Base-by-base conservation (phyloP, 352 stramenopile genomes). In the Phytophthora pluvialis region DNA sequence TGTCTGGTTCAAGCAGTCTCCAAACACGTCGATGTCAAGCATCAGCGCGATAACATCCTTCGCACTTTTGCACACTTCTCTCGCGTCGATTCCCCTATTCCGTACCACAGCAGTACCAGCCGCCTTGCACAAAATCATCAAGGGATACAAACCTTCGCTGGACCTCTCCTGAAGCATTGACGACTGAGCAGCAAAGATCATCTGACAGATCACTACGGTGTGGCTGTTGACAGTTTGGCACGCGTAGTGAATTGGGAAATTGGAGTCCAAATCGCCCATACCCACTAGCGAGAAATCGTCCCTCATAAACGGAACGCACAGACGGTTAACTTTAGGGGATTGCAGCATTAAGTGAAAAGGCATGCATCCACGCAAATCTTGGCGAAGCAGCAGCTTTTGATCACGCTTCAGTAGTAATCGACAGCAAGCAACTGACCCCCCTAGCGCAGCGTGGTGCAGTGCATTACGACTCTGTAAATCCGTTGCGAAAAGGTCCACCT, bases 201-300 rank as follows among this genome's bases (percentile, higher is more conserved):
- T 51, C 16, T 64, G 63, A 35, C 71, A 76, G 40, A 90, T 81
- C 33, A 75, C 67, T 5, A 82, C 70, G 4, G 80, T 89, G 26
- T 57, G 61, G 12, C 55, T 33, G 49, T 83, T 91, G 21, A 91
- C 50, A 33, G 49, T 70, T 48, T 75, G 73, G n/a, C 77, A 90
- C 4, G 77, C 84, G 56, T 81, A 93, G 39, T 93, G 81, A 55
- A 93, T 79, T 4, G 83, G 76, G 39, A 78, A 78, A 38, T 75
- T 78, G 0, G 67, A 71, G 11, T 64, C 59, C 35, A 89, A 72
- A 49, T 91, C 78, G 21, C 72, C 68, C 31, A 72, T 80, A 10
- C 75, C 72, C 29, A 77, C 60, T 35, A 93, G 51, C 2, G 66
- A 35, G 3, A 32, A 11, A 43, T 89, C 55, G 18, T 73, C 44